phyloP scores from a whole-genome alignment of 2,329 filamentous ascomycete species.

The Sporothrix schenckii region DNA sequence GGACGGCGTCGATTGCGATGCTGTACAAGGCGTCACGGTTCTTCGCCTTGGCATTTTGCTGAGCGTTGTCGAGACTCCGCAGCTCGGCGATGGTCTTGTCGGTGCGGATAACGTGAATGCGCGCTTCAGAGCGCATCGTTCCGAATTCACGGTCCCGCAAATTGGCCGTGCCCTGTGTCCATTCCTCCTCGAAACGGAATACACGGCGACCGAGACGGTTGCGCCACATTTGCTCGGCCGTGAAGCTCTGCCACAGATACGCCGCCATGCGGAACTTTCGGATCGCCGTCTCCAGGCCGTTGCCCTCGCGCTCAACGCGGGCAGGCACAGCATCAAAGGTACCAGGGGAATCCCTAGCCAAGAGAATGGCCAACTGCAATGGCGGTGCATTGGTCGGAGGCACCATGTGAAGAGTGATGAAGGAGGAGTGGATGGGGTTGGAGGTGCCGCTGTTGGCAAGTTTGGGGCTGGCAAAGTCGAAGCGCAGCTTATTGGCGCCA shows the following conservation, averaged over 20 bases:
- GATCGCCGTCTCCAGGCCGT: constrained; percentile 76
- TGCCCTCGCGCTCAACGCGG: constrained; percentile 76
- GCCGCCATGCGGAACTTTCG: constrained; percentile 93
- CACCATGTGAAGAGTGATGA: constrained; percentile 83
- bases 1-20: constrained; percentile 77
- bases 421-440: constrained; percentile 74
- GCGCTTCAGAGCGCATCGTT: constrained; percentile 85
- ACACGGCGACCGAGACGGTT: constrained; percentile 82
- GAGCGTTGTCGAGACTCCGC: constrained; percentile 73
- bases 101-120: constrained; percentile 80
- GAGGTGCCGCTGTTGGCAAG: constrained; percentile 68
- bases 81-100: constrained; percentile 86
- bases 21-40: constrained; percentile 73
- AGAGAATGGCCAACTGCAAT: constrained; percentile 82
- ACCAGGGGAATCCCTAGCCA: constrained; percentile 84
- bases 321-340: constrained; percentile 83
- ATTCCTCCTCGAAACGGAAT: constrained; percentile 93
- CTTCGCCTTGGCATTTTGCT: constrained; percentile 71
- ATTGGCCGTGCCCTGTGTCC: constrained; percentile 81
- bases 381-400: constrained; percentile 78
- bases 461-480: constrained; percentile 86
- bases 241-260: constrained; percentile 97
- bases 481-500: constrained; percentile 82
- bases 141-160: constrained; percentile 70
- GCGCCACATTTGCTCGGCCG: constrained; percentile 92